A percentile compares a stretch with the other conserved stretches of the same genome.
These are phyloP conservation scores for Huntiella savannae DNA, from an alignment of 2,329 filamentous ascomycete genomes.

Conservation along the genomic window DNA sequence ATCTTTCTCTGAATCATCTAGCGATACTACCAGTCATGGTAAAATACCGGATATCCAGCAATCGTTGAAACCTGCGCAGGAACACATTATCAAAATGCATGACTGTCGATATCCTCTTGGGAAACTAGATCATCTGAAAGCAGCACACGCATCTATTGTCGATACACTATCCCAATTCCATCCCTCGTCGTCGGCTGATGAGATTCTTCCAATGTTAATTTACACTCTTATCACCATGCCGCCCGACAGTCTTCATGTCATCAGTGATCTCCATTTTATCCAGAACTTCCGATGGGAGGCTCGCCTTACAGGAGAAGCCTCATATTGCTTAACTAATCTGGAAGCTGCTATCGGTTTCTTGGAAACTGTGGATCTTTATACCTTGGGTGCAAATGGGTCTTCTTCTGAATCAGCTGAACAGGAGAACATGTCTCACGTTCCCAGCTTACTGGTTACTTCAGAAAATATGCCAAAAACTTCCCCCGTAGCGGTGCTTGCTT, in stretches of 20 bases:
- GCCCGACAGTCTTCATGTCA: conserved; percentile 67
- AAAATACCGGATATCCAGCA: conserved; percentile 42
- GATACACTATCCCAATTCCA: conserved; percentile 56
- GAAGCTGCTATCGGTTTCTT: conserved; percentile 90
- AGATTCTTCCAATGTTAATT: conserved; percentile 91
- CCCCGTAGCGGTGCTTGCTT: neutral
- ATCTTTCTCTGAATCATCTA: conserved; percentile 40
- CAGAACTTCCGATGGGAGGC: conserved; percentile 72
- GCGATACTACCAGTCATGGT: conserved; percentile 17
- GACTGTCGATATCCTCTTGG: conserved; percentile 73
- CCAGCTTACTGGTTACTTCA: conserved; percentile 20
- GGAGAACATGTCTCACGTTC: conserved; percentile 31
- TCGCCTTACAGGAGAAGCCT: conserved; percentile 81
- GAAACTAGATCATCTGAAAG: conserved; percentile 75
- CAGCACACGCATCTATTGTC: conserved; percentile 83
- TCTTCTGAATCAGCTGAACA: conserved; percentile 31
- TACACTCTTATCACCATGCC: conserved; percentile 86
- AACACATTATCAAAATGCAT: conserved; percentile 61
- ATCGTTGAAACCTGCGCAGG: conserved; percentile 49
- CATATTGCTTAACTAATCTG: conserved; percentile 89
- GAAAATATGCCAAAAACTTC: conserved; percentile 5
- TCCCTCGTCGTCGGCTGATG: conserved; percentile 77
- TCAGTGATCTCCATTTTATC: conserved; percentile 90
- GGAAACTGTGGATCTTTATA: conserved; percentile 85
- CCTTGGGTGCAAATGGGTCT: conserved; percentile 50